Conservation (phyloP, 1,139 yeast genomes). For the Fermentozyma sake region DNA sequence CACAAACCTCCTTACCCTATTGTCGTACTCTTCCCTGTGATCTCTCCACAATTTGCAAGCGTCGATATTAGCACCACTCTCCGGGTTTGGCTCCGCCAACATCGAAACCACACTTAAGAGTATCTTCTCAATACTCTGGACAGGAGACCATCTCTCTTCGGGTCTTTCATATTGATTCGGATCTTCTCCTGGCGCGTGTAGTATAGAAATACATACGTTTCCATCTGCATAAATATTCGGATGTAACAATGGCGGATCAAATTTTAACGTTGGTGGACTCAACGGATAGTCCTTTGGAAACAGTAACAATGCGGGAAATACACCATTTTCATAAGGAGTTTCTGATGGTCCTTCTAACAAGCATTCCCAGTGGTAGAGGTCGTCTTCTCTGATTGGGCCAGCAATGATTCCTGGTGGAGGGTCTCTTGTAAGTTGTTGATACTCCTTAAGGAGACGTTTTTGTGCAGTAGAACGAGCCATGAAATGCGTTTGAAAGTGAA, state of each 20-base stretch:
- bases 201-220: constrained; percentile 88
- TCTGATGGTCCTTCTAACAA: constrained; percentile 89
- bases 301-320: constrained; percentile 76
- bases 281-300: constrained; percentile 92
- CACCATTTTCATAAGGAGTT: constrained; percentile 91
- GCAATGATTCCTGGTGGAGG: constrained; percentile 96
- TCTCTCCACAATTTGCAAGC: constrained; percentile 96
- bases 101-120: constrained; percentile 87
- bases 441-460: constrained; percentile 79
- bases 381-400: constrained; percentile 79
- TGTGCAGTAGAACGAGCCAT: constrained; percentile 71
- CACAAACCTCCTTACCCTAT: constrained; percentile 62
- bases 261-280: constrained; percentile 81
- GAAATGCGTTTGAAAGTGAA: too few species aligned
- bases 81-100: constrained; percentile 96
- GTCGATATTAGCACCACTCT: constrained; percentile 94
- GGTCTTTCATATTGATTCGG: constrained; percentile 94
- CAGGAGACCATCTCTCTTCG: constrained; percentile 97
- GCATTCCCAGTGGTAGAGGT: constrained; percentile 88
- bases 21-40: constrained; percentile 61
- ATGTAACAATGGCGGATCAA: constrained; percentile 81
- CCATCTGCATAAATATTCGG: constrained; percentile 95
- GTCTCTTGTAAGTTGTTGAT: constrained; percentile 77
- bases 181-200: constrained; percentile 96
- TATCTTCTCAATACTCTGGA: constrained; percentile 94